Base-by-base conservation (phyloP, 331 rosid genomes). In the Malus hybrid region DNA sequence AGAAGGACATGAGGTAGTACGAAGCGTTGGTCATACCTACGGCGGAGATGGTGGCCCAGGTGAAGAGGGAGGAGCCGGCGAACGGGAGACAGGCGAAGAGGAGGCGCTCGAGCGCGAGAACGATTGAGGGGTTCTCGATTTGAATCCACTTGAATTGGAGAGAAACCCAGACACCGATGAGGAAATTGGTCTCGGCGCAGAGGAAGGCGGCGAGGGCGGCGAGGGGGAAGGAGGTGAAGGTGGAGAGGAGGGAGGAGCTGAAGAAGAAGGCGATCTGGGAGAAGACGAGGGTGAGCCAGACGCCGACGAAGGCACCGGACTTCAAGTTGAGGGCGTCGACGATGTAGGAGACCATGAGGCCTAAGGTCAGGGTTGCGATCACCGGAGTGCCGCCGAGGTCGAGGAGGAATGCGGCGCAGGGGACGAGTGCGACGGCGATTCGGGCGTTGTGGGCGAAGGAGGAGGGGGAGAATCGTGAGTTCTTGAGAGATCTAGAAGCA, bases 291-390 rank as follows among this genome's bases (percentile, higher is more conserved):
- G 99, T 83, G 30, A 89, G 10, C 93, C 96, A 89, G 3, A 95
- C 83, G n/a, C 83, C 87, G 83, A 95, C 82, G 92, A 95, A 92
- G 46, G 93, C 86, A 0, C 90, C 93, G 42, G 92, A 82, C 79
- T 95, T 95, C 72, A 87, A 86, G 77, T 78, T 83, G 68, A 95
- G 88, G 64, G 97, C 86, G 71, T 95, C 99, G 26, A 95, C 82
- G 87, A 95, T 90, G 87, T 95, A 95, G 33, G 99, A 75, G 78
- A 89, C 72, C 99, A 95, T 95, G 16, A 95, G 92, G 67, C 99
- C 98, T 1, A 95, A 77, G 65, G 94, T 87, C 6, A 95, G 86
- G 63, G 84, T 82, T 20, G 93, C 88, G 48, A 83, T 58, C 6
- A 95, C 97, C 15, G 92, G 60, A 20, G 91, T 67, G 76, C 97